Evolutionary conservation across 768 basidiomycete species (phyloP).

Genomic region (Auricularia sp.): DNA sequence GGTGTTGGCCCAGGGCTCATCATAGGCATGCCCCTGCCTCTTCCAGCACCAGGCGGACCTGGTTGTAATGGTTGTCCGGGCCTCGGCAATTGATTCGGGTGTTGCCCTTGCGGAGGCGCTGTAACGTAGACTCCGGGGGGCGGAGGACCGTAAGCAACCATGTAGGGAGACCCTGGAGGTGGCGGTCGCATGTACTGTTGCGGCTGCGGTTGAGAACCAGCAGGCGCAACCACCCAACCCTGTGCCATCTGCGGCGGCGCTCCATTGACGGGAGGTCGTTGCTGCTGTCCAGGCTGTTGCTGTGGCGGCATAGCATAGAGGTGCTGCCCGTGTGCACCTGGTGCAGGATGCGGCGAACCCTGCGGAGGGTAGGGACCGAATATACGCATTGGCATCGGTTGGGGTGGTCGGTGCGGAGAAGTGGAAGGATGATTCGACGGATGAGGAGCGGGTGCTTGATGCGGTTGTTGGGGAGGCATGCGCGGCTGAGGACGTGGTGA

Average conservation of each 20-base stretch:
- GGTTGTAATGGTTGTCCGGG: slow-evolving; percentile 27
- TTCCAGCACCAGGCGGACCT: background rate
- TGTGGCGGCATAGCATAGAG: background rate
- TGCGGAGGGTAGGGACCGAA: background rate
- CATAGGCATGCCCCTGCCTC: slow-evolving; percentile 39
- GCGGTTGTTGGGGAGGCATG: slow-evolving; percentile 11
- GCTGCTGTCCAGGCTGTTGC: background rate
- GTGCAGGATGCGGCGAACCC: background rate
- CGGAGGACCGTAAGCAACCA: slow-evolving; percentile 57
- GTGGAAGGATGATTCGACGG: slow-evolving; percentile 6
- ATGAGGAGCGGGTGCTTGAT: slow-evolving; percentile 42
- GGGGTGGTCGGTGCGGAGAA: slow-evolving; percentile 6
- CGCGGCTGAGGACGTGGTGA: slow-evolving; percentile 7
- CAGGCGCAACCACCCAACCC: background rate
- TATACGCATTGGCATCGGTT: background rate
- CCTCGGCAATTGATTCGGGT: background rate
- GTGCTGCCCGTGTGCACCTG: background rate
- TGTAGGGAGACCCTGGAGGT: slow-evolving; percentile 42
- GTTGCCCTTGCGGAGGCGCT: background rate
- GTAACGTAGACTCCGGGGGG: background rate
- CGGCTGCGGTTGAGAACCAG: slow-evolving; percentile 12
- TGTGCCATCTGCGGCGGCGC: background rate
- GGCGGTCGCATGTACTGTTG: slow-evolving; percentile 7
- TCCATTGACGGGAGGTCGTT: background rate
- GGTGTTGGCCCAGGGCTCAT: slow-evolving; percentile 62